These are phyloP conservation scores for Paraphoma sp. DNA, from an alignment of 2,329 filamentous ascomycete species.

Conservation along the genomic window DNA sequence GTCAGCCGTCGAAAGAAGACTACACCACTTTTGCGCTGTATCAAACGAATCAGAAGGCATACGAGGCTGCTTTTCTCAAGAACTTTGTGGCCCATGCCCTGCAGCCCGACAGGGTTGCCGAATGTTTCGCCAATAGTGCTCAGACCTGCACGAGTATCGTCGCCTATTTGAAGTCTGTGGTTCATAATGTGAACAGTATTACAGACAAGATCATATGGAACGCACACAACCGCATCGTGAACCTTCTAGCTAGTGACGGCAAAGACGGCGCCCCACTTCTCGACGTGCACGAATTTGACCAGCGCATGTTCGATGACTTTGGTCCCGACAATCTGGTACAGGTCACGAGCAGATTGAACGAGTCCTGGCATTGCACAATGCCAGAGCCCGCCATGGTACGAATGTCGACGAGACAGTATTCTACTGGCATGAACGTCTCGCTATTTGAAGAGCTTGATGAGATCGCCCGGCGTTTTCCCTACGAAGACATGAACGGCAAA, in stretches of 20 bases:
- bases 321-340: constrained; percentile 10
- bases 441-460: constrained; percentile 29
- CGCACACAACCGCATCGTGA: constrained; percentile 23
- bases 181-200: constrained; percentile 21
- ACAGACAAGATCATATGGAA: constrained; percentile 33
- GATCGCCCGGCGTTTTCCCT: constrained; percentile 13
- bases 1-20: constrained; percentile 22
- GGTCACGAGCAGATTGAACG: constrained; percentile 19
- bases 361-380: constrained; percentile 27
- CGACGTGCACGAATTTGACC: constrained; percentile 19
- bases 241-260: constrained; percentile 25
- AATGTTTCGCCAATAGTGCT: constrained; percentile 7
- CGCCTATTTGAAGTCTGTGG: constrained; percentile 22
- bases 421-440: constrained; percentile 13
- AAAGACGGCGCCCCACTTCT: constrained; percentile 24
- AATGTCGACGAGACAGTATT: constrained; percentile 25
- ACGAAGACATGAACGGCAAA: not conserved
- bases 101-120: constrained; percentile 18
- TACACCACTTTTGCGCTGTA: constrained; percentile 28
- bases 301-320: constrained; percentile 19
- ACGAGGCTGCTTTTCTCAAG: constrained; percentile 31
- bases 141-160: constrained; percentile 5
- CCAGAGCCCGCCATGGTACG: constrained; percentile 22
- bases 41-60: constrained; percentile 33
- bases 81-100: constrained; percentile 28